Percentiles rank a stretch among this genome's conserved stretches.
These are phyloP conservation scores for Quercus phellos DNA, from an alignment of 331 rosid genomes.

Conservation along the genomic window DNA sequence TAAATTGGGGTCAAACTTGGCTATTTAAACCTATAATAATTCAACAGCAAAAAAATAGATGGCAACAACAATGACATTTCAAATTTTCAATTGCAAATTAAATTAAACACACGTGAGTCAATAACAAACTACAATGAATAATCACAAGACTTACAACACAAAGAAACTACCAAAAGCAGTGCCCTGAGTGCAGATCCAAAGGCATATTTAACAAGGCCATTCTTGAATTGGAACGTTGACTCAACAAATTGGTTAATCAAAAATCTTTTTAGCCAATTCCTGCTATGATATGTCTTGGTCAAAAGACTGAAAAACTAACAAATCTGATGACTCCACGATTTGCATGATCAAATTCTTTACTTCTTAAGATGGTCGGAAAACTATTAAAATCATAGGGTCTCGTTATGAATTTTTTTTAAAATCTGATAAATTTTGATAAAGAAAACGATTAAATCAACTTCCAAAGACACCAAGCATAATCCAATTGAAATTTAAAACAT, in stretches of 20 bases:
- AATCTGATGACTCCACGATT: not conserved
- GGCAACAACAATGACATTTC: not conserved
- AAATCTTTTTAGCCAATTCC: slow-evolving; percentile 85
- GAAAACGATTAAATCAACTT: not conserved
- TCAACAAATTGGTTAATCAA: slow-evolving; percentile 28
- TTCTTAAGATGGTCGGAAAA: not conserved
- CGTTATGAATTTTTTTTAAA: not conserved
- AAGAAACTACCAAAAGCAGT: slow-evolving; percentile 70
- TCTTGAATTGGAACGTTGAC: slow-evolving; percentile 78
- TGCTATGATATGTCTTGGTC: slow-evolving; percentile 33
- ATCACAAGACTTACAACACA: not conserved
- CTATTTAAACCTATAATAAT: not conserved
- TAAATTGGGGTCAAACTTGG: not conserved
- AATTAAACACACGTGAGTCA: not conserved
- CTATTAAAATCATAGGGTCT: not conserved
- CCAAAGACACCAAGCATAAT: not conserved
- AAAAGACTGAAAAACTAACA: not conserved
- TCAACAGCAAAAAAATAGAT: not conserved
- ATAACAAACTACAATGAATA: not conserved
- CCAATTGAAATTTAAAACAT: not conserved
- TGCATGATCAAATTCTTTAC: too few species aligned
- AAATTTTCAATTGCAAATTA: not conserved
- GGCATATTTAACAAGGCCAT: slow-evolving; percentile 91
- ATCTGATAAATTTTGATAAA: not conserved
- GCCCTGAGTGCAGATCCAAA: slow-evolving; percentile 95